Evolutionary conservation across 1,284 basidiomycete genomes (phyloP).

Genomic region (Polyporus tsugae): DNA sequence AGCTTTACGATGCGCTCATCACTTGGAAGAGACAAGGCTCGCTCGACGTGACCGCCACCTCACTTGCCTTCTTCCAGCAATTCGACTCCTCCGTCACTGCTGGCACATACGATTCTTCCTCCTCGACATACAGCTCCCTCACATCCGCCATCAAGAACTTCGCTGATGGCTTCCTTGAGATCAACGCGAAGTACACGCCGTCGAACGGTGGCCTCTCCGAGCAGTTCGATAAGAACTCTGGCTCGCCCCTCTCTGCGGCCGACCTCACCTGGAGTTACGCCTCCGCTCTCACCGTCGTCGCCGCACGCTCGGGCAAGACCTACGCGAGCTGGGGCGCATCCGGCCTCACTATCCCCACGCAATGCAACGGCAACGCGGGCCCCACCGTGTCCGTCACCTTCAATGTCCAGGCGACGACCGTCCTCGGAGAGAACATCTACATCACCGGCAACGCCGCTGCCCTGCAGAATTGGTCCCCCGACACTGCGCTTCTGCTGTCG

Average conservation of each 20-base stretch:
- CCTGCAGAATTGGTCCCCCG: conserved; percentile 69
- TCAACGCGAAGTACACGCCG: conserved; percentile 51
- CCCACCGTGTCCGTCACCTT: conserved; percentile 65
- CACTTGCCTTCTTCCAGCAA: conserved; percentile 54
- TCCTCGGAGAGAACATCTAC: conserved; percentile 75
- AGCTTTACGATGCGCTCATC: conserved; percentile 53
- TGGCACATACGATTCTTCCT: conserved; percentile 47
- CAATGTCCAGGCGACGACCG: conserved; percentile 69
- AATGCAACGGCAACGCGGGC: conserved; percentile 49
- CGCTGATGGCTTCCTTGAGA: conserved; percentile 53
- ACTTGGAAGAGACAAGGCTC: conserved; percentile 47
- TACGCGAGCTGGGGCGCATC: conserved; percentile 71
- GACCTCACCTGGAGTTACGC: conserved; percentile 58
- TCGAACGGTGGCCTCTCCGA: conserved; percentile 49
- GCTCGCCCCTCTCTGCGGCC: conserved; percentile 46
- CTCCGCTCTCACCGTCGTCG: conserved; percentile 50
- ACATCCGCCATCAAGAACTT: conserved; percentile 46
- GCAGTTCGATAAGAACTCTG: conserved; percentile 46
- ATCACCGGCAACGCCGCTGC: conserved; percentile 68
- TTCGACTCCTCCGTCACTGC: conserved; percentile 43
- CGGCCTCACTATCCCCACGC: conserved; percentile 57
- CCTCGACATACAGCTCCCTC: conserved; percentile 44
- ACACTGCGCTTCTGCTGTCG: conserved; percentile 64
- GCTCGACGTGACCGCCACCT: conserved; percentile 48
- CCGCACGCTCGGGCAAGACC: conserved; percentile 43